A percentile compares a stretch with the other conserved stretches of the same genome.
phyloP scores from a whole-genome alignment of 1,139 yeast species.

The Yamadazyma friedrichii region DNA sequence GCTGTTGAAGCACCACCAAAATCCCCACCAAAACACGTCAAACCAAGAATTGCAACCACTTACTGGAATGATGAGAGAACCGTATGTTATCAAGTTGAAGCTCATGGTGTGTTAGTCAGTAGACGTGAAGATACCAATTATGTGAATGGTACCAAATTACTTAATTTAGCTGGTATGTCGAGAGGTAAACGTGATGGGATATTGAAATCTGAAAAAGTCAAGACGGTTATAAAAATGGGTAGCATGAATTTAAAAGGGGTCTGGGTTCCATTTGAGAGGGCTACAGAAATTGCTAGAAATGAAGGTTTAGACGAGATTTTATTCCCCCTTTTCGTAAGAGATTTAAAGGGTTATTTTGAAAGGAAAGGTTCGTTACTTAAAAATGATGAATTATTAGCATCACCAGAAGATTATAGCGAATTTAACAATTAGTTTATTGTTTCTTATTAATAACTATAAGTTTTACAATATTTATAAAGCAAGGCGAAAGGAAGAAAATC shows the following conservation, averaged over 20 bases:
- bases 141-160: conserved; percentile 59
- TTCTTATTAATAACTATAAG: not conserved
- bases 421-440: not conserved
- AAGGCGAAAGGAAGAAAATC: not conserved
- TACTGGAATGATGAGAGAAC: conserved; percentile 51
- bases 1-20: not conserved
- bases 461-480: too few relatives aligned
- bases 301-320: conserved; percentile 42
- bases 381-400: conserved; percentile 11
- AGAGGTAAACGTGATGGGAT: conserved; percentile 96
- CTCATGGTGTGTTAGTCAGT: conserved; percentile 44
- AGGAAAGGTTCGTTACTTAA: conserved; percentile 27
- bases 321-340: conserved; percentile 47
- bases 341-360: conserved; percentile 35
- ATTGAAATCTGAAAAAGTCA: conserved; percentile 45
- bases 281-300: conserved; percentile 49
- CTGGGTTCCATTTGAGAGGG: conserved; percentile 57
- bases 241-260: conserved; percentile 56
- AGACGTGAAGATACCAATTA: conserved; percentile 52
- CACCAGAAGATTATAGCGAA: not conserved
- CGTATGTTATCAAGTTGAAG: conserved; percentile 49
- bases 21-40: conserved; percentile 18
- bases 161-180: conserved; percentile 93
- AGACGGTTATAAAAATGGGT: conserved; percentile 50
- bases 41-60: conserved; percentile 44